Conservation (phyloP, 345 rosid genomes). For the Brassica napus region Da-Ae NC_063451.1:22841501-22842000, state of each 20-base stretch:
- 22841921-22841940: not conserved
- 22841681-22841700: conserved; percentile 50
- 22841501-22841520: conserved; percentile 60
- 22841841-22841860: conserved; percentile 46
- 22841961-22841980: conserved; percentile 10
- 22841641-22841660: not conserved
- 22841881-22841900: conserved; percentile 59
- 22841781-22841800: conserved; percentile 66
- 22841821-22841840: conserved; percentile 40
- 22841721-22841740: conserved; percentile 55
- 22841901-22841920: conserved; percentile 46
- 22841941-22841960: not conserved
- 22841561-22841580: conserved; percentile 49
- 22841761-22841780: conserved; percentile 64
- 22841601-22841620: not conserved
- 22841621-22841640: not conserved
- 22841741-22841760: conserved; percentile 57
- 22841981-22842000: not conserved
- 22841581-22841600: conserved; percentile 59
- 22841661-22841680: conserved; percentile 44
- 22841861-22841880: conserved; percentile 68
- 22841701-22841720: conserved; percentile 47
- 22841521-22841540: conserved; percentile 30
- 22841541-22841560: conserved; percentile 20
- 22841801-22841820: conserved; percentile 51